Evolutionary conservation across 2,329 filamentous ascomycete species (phyloP).

Genomic region (Tolypocladium ovalisporum): DNA sequence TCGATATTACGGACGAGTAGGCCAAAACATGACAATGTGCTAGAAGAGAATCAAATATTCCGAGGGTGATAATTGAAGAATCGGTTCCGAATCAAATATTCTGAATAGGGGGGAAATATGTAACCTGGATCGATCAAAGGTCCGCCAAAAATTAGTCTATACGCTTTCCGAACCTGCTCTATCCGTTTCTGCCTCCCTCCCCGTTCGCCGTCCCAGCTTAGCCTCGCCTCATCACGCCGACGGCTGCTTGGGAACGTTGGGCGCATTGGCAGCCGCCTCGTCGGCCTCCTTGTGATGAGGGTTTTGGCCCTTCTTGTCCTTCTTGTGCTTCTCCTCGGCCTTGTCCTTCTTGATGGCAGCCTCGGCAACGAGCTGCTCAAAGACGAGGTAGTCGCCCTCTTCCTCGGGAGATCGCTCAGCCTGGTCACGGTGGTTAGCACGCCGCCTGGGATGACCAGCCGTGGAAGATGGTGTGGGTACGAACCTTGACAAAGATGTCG

Average conservation of each 20-base stretch:
- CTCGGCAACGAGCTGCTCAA: conserved; percentile 95
- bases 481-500: conserved; percentile 79
- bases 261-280: conserved; percentile 13
- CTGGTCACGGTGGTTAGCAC: conserved; percentile 29
- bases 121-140: background rate
- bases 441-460: background rate
- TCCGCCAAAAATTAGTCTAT: background rate
- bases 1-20: too few species aligned
- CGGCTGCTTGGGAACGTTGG: conserved; percentile 10
- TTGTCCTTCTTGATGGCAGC: conserved; percentile 92
- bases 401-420: conserved; percentile 85
- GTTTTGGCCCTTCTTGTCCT: conserved; percentile 35
- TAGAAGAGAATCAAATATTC: too few species aligned
- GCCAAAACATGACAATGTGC: background rate
- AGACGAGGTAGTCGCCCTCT: conserved; percentile 97
- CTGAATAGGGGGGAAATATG: background rate
- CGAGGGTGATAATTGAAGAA: too few species aligned
- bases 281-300: conserved; percentile 19
- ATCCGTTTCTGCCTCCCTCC: background rate
- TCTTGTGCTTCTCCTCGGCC: conserved; percentile 59
- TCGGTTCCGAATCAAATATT: too few species aligned
- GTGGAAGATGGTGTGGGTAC: conserved; percentile 8
- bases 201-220: background rate
- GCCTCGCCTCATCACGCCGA: background rate
- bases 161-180: background rate